These are phyloP conservation scores for Rutstroemia sp. DNA, from an alignment of 2,329 filamentous ascomycete genomes.

Conservation along the genomic window DNA sequence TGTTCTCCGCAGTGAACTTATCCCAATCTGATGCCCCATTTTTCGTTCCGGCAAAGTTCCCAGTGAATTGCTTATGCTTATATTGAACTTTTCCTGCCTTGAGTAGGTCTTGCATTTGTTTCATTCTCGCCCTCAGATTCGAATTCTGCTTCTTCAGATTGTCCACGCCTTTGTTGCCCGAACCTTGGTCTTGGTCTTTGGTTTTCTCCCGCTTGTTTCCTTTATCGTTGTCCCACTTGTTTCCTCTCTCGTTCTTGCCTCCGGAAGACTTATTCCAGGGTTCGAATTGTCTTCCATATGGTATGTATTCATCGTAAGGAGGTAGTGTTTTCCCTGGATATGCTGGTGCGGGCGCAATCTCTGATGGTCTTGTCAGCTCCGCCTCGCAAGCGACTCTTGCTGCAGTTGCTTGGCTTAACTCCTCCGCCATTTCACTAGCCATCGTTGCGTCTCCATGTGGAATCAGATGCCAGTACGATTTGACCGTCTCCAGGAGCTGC, in stretches of 20 bases:
- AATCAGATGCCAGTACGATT: constrained; percentile 3
- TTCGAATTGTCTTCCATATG: background rate
- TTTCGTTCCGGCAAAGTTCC: background rate
- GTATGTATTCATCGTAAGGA: background rate
- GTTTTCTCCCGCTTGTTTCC: background rate
- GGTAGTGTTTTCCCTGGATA: constrained; percentile 4
- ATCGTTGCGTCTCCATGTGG: background rate
- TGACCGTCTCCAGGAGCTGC: background rate
- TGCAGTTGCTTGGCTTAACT: background rate
- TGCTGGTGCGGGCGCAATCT: constrained; percentile 8
- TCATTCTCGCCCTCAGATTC: background rate
- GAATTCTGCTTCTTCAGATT: background rate
- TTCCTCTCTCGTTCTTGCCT: background rate
- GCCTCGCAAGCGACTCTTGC: constrained; percentile 3
- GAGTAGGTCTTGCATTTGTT: background rate
- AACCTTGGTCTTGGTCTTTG: background rate
- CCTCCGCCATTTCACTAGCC: background rate
- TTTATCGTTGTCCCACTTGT: background rate
- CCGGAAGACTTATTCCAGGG: background rate
- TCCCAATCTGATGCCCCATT: background rate
- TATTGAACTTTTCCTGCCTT: background rate
- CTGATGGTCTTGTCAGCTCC: background rate
- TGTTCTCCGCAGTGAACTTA: background rate
- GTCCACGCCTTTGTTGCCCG: background rate
- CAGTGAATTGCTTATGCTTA: background rate